Conservation (phyloP, 2,329 filamentous ascomycete genomes). For the Hypoxylon sp. region DNA sequence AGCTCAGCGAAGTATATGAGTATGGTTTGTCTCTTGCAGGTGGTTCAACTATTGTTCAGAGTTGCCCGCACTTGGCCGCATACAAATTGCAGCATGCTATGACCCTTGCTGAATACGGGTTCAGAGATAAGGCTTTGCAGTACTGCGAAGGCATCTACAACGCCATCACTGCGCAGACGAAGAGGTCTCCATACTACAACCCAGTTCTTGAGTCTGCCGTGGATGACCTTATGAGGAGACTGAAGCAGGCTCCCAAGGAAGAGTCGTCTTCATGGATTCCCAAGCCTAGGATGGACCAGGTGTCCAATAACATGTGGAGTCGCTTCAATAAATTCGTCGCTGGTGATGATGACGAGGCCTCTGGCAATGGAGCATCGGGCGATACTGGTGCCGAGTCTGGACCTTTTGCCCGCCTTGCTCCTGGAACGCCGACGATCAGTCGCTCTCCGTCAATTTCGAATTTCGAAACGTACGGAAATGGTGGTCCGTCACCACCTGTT, state of each 20-base stretch:
- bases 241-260: conserved; percentile 89
- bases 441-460: conserved; percentile 78
- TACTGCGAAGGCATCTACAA: conserved; percentile 90
- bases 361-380: conserved; percentile 69
- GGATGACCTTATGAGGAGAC: conserved; percentile 85
- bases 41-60: conserved; percentile 66
- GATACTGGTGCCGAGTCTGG: conserved; percentile 74
- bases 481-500: conserved; percentile 55
- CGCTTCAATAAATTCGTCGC: conserved; percentile 97
- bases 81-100: conserved; percentile 94
- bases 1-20: conserved; percentile 97
- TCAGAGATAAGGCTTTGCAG: conserved; percentile 84
- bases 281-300: conserved; percentile 95
- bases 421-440: conserved; percentile 82
- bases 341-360: conserved; percentile 84
- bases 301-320: conserved; percentile 90
- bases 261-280: conserved; percentile 90
- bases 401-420: conserved; percentile 85
- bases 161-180: conserved; percentile 84
- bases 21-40: conserved; percentile 84
- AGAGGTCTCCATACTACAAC: conserved; percentile 89
- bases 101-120: conserved; percentile 85
- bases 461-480: conserved; percentile 79
- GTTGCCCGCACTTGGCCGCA: conserved; percentile 84
- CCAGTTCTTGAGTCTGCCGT: conserved; percentile 79